Base-by-base conservation (phyloP, 169 alveolate species). In the Cardiosporidium cionae region DNA sequence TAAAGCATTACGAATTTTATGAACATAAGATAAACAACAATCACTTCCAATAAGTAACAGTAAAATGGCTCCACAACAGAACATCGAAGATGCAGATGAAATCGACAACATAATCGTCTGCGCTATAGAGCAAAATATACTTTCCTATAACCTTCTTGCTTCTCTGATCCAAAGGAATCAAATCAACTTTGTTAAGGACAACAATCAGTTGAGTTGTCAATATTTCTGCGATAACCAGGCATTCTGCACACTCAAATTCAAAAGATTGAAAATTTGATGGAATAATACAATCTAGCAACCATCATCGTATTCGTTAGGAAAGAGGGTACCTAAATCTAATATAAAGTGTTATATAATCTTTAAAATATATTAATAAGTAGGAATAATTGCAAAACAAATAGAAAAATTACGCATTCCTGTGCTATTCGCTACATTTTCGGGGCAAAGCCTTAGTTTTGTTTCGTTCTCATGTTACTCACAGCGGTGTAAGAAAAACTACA, bases 191-290 rank as follows among this genome's bases (percentile, higher is more conserved):
- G 71, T 93, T 94, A 27, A 94, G 65, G 33, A 89, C 94, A 6
- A 92, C 89, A 22, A 92, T 81, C 65, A 92, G 65, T 71, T 86
- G 90, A n/a, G 88, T 81, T 62, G 90, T 84, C 32, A 94, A 81
- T 6, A 92, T 78, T 76, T 92, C 96, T 25, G 94, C 92, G 16
- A 94, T 79, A 0, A 93, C 96, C 32, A 94, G 79, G 64, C 98
- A 94, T 77, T 94, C 98, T 31, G 93, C 90, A 25, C 33, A 23
- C n/a, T 25, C 32, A 27, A 1, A 27, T 7, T 32, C 7, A 34
- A 31, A 68, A 36, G 25, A 27, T 7, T 52, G 25, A 25, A 65
- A 68, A 1, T 2, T 23, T 32, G n/a, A n/a, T n/a, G n/a, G 25
- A 65, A 29, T 9, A n/a, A 7, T 29, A 25, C 6, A 28, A 31